phyloP scores from a whole-genome alignment of 495 filamentous ascomycete genomes.

The Friedmanniomyces endolithicus region DNA sequence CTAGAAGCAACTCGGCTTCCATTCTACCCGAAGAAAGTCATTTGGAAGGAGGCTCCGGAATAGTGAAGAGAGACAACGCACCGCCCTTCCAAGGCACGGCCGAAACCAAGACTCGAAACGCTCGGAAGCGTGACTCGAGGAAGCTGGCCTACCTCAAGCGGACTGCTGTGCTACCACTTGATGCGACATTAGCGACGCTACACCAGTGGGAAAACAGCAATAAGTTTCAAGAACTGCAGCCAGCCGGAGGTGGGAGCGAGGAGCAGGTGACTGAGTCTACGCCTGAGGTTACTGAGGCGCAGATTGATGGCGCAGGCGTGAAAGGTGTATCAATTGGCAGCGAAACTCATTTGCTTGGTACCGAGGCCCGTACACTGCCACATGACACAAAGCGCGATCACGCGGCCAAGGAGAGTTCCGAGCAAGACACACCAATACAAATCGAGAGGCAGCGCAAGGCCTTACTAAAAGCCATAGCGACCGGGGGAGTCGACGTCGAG shows the following conservation, averaged over 20 bases:
- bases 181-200: conserved; percentile 39
- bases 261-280: not conserved
- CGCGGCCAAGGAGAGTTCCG: not conserved
- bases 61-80: not conserved
- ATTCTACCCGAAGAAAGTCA: not conserved
- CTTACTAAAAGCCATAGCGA: conserved; percentile 39
- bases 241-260: not conserved
- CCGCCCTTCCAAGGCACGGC: conserved; percentile 31
- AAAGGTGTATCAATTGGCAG: not conserved
- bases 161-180: conserved; percentile 36
- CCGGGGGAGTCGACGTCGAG: conserved; percentile 1
- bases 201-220: conserved; percentile 24
- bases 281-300: not conserved
- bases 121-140: conserved; percentile 38
- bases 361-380: not conserved
- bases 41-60: not conserved
- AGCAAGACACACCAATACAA: not conserved
- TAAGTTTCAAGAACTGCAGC: not conserved
- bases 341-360: not conserved
- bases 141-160: conserved; percentile 39
- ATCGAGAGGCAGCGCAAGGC: conserved; percentile 30
- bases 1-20: not conserved
- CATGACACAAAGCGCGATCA: not conserved
- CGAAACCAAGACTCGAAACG: conserved; percentile 43
- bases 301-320: not conserved